Evolutionary conservation across 192 early-diverging fungal genomes (phyloP).

Genomic region (Mortierella claussenii): DNA sequence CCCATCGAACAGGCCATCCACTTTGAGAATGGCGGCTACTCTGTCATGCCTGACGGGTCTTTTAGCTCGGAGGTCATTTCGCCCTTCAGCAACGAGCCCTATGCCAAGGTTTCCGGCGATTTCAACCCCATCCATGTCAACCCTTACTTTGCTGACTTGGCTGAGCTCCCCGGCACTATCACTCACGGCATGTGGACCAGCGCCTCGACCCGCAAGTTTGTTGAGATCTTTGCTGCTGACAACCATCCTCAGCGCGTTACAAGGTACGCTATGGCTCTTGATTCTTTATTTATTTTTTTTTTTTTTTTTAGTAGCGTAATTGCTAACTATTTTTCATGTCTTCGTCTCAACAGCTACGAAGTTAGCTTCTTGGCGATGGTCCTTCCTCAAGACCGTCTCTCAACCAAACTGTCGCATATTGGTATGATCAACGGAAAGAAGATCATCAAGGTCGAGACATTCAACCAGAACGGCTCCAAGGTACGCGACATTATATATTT

Average conservation of each 20-base stretch:
- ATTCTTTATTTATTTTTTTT: not conserved
- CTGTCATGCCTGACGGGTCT: conserved; percentile 87
- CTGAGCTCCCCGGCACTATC: conserved; percentile 91
- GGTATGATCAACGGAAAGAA: conserved; percentile 98
- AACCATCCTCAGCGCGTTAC: conserved; percentile 90
- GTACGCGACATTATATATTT: conserved; percentile 2
- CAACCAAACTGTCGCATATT: conserved; percentile 90
- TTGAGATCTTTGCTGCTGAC: conserved; percentile 94
- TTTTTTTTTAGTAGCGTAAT: no score
- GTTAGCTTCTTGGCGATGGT: conserved; percentile 96
- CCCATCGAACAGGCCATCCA: conserved; percentile 89
- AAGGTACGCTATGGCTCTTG: conserved; percentile 21
- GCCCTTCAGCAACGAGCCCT: conserved; percentile 87
- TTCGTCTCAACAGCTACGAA: conserved; percentile 61
- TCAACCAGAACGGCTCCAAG: conserved; percentile 85
- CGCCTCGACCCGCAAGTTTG: conserved; percentile 93
- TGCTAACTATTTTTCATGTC: not conserved
- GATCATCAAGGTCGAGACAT: conserved; percentile 90
- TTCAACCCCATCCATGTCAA: conserved; percentile 98
- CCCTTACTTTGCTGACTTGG: conserved; percentile 92
- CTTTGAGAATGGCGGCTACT: conserved; percentile 93
- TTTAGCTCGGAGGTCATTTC: conserved; percentile 89
- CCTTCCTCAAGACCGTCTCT: conserved; percentile 87
- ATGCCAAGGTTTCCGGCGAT: conserved; percentile 89
- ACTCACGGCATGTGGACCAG: conserved; percentile 99